phyloP scores from a whole-genome alignment of 1,139 yeast species.

The Hanseniaspora uvarum region DNA sequence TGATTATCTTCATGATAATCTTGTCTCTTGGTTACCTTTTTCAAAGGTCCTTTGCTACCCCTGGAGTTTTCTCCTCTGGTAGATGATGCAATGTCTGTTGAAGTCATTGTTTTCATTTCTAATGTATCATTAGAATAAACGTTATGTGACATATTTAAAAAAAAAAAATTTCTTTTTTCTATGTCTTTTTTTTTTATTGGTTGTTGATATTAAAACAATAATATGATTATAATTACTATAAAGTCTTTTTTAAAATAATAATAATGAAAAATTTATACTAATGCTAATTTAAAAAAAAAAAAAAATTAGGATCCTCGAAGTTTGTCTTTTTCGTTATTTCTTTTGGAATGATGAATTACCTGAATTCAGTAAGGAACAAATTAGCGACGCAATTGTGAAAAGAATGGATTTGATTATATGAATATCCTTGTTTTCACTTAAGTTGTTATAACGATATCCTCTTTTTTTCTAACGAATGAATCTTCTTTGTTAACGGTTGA shows the following conservation, averaged over 20 bases:
- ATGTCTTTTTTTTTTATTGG: too few relatives aligned
- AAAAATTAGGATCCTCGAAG: too few relatives aligned
- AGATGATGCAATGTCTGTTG: not conserved
- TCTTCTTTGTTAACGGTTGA: not conserved
- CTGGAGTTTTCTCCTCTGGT: not conserved
- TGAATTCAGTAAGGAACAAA: too few relatives aligned
- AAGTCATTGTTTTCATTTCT: conserved; percentile 8
- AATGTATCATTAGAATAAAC: conserved; percentile 10
- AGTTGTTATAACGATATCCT: not conserved
- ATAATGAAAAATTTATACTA: too few relatives aligned
- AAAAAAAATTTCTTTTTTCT: too few relatives aligned
- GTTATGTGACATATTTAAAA: conserved; percentile 7
- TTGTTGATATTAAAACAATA: too few relatives aligned
- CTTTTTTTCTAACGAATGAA: not conserved
- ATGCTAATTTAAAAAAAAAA: too few relatives aligned
- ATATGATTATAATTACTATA: too few relatives aligned
- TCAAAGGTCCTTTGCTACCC: not conserved
- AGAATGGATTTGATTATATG: not conserved
- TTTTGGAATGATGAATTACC: too few relatives aligned
- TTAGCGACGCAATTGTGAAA: not conserved
- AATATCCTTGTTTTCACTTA: not conserved
- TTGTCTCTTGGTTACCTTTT: conserved; percentile 10
- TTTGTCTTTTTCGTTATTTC: too few relatives aligned
- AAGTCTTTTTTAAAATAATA: too few relatives aligned
- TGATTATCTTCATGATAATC: conserved; percentile 6